A percentile compares a stretch with the other conserved stretches of the same genome.
These are phyloP conservation scores for Vicia sativa DNA, from an alignment of 306 rosid genomes.

Conservation along the genomic window DNA sequence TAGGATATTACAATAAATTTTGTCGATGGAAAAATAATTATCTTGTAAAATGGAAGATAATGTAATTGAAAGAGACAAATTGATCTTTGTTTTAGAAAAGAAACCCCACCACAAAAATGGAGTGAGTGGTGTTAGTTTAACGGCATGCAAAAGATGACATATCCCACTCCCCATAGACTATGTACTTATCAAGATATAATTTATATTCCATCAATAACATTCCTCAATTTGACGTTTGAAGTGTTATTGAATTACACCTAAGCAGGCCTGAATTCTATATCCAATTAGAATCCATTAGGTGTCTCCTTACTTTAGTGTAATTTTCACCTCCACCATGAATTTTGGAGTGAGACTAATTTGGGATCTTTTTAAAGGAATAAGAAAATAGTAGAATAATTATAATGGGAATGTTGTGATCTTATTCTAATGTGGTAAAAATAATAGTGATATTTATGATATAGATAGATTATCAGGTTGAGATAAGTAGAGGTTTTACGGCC, in stretches of 20 bases:
- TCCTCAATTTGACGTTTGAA: constrained; percentile 23
- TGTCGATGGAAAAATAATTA: not conserved
- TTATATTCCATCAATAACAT: constrained; percentile 10
- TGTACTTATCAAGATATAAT: constrained; percentile 37
- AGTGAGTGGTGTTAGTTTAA: constrained; percentile 34
- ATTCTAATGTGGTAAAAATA: not conserved
- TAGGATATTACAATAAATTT: not conserved
- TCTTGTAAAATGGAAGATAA: constrained; percentile 1
- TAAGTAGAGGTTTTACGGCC: not conserved
- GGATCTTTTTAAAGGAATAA: constrained; percentile 28
- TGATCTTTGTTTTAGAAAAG: not conserved
- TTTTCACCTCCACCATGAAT: constrained; percentile 22
- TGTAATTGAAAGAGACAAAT: constrained; percentile 4
- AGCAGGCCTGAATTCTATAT: constrained; percentile 22
- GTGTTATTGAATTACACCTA: constrained; percentile 20
- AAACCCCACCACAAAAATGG: constrained; percentile 29
- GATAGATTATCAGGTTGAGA: not conserved
- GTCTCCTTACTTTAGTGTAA: constrained; percentile 23
- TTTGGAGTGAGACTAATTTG: constrained; percentile 19
- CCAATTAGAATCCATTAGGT: constrained; percentile 9
- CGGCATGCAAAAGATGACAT: constrained; percentile 44
- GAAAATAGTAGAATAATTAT: not conserved
- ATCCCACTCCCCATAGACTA: constrained; percentile 38
- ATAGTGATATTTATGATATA: not conserved
- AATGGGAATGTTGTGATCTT: constrained; percentile 3